Conservation (phyloP, 2,329 filamentous ascomycete species). For the Juglanconis juglandina region DNA sequence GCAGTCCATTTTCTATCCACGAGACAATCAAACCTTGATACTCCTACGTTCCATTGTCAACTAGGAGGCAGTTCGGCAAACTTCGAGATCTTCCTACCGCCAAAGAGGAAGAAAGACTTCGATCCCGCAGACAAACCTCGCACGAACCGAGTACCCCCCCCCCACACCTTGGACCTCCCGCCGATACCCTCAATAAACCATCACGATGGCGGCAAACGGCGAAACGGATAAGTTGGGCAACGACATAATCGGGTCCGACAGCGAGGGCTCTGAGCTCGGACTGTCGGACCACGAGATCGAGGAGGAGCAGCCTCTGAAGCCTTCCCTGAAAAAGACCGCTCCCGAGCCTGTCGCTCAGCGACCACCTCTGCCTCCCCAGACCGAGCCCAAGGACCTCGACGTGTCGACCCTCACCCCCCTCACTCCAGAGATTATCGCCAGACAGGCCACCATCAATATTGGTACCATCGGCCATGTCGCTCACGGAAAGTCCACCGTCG, state of each 20-base stretch:
- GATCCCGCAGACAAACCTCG: not conserved
- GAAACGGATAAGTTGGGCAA: slow-evolving; percentile 60
- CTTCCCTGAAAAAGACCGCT: slow-evolving; percentile 76
- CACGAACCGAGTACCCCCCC: slow-evolving; percentile 2
- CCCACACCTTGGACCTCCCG: not conserved
- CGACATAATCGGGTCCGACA: slow-evolving; percentile 64
- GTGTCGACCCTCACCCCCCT: slow-evolving; percentile 76
- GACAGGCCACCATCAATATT: slow-evolving; percentile 98
- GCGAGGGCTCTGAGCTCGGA: slow-evolving; percentile 54
- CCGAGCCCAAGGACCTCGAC: slow-evolving; percentile 85
- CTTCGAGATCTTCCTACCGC: not conserved
- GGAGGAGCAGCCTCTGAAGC: slow-evolving; percentile 71
- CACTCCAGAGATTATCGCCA: slow-evolving; percentile 93
- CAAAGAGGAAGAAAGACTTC: not conserved
- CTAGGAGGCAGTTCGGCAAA: not conserved
- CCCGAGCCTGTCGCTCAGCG: slow-evolving; percentile 54
- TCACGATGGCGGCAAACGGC: slow-evolving; percentile 52
- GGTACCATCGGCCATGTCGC: slow-evolving; percentile 98
- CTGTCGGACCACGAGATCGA: slow-evolving; percentile 56
- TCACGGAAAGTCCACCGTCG: slow-evolving; percentile 97
- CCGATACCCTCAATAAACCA: slow-evolving; percentile 7
- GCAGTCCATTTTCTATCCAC: slow-evolving; percentile 3
- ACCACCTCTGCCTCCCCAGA: slow-evolving; percentile 73
- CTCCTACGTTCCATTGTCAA: too few relatives aligned
- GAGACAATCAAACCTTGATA: not conserved